phyloP scores from a whole-genome alignment of 2,329 filamentous ascomycete species.

The Sclerotinia glacialis region DNA sequence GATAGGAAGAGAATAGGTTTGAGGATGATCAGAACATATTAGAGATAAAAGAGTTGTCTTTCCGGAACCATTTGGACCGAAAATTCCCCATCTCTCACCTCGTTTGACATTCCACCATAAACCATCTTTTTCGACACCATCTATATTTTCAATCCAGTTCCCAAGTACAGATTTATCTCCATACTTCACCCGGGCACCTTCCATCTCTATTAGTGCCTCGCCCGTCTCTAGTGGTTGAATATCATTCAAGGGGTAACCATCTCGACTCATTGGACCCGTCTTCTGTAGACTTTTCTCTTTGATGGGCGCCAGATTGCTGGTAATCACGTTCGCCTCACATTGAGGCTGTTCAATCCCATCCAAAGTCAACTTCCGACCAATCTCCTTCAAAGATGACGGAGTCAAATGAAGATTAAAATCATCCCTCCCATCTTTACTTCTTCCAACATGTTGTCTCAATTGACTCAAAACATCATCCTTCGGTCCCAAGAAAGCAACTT shows the following conservation, averaged over 20 bases:
- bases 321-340: background rate
- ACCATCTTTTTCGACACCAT: constrained; percentile 52
- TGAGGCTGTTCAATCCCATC: constrained; percentile 32
- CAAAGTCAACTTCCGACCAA: constrained; percentile 35
- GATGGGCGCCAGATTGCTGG: background rate
- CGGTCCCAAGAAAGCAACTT: constrained; percentile 62
- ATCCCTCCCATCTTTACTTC: constrained; percentile 24
- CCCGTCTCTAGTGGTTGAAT: constrained; percentile 44
- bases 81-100: constrained; percentile 86
- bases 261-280: constrained; percentile 21
- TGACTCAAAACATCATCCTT: constrained; percentile 60
- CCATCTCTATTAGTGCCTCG: constrained; percentile 80
- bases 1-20: constrained; percentile 86
- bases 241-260: constrained; percentile 33
- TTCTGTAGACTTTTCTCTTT: background rate
- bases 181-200: constrained; percentile 79
- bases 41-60: constrained; percentile 94
- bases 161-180: constrained; percentile 74
- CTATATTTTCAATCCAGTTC: constrained; percentile 65
- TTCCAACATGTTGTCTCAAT: constrained; percentile 49
- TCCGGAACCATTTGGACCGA: constrained; percentile 90
- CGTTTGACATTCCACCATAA: constrained; percentile 79
- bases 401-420: constrained; percentile 27
- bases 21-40: constrained; percentile 92
- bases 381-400: constrained; percentile 32